phyloP scores from a whole-genome alignment of 192 early-diverging fungal species.

The Phlyctochytrium arcticum region DNA sequence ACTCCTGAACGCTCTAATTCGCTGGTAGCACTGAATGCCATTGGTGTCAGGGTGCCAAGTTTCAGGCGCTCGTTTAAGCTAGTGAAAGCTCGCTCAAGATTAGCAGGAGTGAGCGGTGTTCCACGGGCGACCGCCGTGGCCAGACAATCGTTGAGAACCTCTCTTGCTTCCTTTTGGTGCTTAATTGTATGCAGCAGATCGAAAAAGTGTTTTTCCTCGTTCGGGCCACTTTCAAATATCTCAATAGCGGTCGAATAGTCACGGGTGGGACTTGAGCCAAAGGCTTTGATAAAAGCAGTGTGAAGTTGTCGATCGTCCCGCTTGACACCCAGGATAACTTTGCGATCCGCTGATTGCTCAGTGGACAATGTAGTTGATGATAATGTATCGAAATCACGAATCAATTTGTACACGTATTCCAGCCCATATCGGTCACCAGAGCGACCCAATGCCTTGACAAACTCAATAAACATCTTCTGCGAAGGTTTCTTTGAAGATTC shows the following conservation, averaged over 20 bases:
- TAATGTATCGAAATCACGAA: too few relatives aligned
- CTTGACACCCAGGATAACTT: background rate
- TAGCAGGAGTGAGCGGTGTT: background rate
- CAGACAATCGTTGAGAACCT: slow-evolving; percentile 1
- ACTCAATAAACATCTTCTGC: background rate
- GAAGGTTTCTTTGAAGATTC: background rate
- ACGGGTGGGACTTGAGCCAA: background rate
- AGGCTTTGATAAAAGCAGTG: slow-evolving; percentile 18
- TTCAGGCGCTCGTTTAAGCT: slow-evolving; percentile 3
- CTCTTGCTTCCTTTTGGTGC: slow-evolving; percentile 4
- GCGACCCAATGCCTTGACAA: slow-evolving; percentile 18
- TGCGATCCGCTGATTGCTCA: background rate
- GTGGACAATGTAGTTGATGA: background rate
- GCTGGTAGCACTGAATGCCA: slow-evolving; percentile 13
- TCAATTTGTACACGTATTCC: slow-evolving; percentile 6
- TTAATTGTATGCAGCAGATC: slow-evolving; percentile 1
- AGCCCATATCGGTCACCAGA: slow-evolving; percentile 7
- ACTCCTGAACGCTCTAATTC: background rate
- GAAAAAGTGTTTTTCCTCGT: background rate
- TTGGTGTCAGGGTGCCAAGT: background rate
- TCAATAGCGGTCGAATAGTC: slow-evolving; percentile 6
- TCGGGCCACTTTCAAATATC: background rate
- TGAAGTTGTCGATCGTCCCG: slow-evolving; percentile 15
- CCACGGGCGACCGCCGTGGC: background rate
- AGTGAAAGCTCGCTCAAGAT: slow-evolving; percentile 5